Base-by-base conservation (phyloP, 805 yeast species). In the Spathaspora arborariae region DNA sequence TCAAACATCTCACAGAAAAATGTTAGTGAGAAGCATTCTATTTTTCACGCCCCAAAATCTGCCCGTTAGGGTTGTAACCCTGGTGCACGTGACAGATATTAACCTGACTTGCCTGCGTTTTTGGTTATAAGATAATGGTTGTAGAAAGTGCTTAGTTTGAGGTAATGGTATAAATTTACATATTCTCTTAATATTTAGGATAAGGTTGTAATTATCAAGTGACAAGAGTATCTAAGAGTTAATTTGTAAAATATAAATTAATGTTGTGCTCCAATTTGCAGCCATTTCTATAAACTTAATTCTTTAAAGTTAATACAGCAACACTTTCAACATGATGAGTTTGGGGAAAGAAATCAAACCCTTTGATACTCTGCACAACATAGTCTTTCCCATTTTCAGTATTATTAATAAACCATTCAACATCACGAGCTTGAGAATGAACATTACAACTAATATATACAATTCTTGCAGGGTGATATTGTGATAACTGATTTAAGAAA, bases 391-490 rank as follows among this genome's bases (percentile, higher is more conserved):
- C 94, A 53, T 80, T 72, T 30, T 68, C 74, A 7, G 92, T 83
- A 33, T 82, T 75, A 51, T 76, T 79, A 47, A 91, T 64, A 59
- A 94, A 87, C 72, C 82, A 90, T 55, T 88, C 92, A 40, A 94
- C 63, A 63, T 94, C 99, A 56, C 98, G 75, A 4, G 98, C 98
- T 67, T 94, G 99, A 16, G 97, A 88, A 68, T 92, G 97, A 42
- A 94, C 99, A 61, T 94, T 94, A 74, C 99, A 94, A 51, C 96
- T 88, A 47, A 94, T 87, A 67, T 94, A 94, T n/a, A 94, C 95
- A 45, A 94, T 81, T 56, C 83, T 82, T 13, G 85, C 85, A 2
- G 99, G 98, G 51, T 79, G 74, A 66, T 87, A 94, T 18, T 75
- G 88, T 18, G 94, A 78, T 47, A 94, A 73, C 68, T 94, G 99